Base-by-base conservation (phyloP, 108 stramenopile genomes). In the Nitzschia sp. region DNA sequence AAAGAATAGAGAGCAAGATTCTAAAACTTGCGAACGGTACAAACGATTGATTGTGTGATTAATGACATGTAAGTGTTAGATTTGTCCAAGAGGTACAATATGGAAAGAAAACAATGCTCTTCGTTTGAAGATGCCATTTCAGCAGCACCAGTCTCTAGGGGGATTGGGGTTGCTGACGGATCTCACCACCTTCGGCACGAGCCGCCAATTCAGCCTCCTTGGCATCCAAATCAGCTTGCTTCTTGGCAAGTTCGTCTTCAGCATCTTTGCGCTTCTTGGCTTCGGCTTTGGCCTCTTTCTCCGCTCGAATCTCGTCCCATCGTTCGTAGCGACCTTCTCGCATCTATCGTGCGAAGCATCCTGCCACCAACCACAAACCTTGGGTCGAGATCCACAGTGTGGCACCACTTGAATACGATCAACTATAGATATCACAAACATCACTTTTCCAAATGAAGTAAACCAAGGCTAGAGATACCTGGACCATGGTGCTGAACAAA, bases 311-410 rank as follows among this genome's bases (percentile, higher is more conserved):
- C n/a, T 51, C 49, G 21, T 51, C 49, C 5, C 49, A 19, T 55
- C 54, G 54, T 56, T 68, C 70, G 32, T 54, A 64, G 26, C 70
- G 30, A 3, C 65, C 65, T 13, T 46, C 59, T 21, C 75, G 60
- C 75, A 76, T 76, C 63, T 61, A 76, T 38, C 68, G 49, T 4
- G 69, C 55, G 23, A 76, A 76, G 70, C 32, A 23, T 3, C 51
- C 33, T 0, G 69, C 69, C 9, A 23, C 47, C 18, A 57, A 17
- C 65, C 60, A 76, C 33, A 64, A 71, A 15, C 60, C 17, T 55
- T 76, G 69, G 4, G 69, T 29, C 6, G 71, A 3, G 26, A 76
- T 35, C 31, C 70, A 57, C 1, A 35, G 36, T 2, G 46, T 35
- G 0, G 36, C 32, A 35, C 63, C 70, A 18, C 8, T 15, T 13